Evolutionary conservation across 23 red algal species (phyloP), one percentile per base, ranked within the genome.

Genomic region (Gracilaria domingensis): DNA sequence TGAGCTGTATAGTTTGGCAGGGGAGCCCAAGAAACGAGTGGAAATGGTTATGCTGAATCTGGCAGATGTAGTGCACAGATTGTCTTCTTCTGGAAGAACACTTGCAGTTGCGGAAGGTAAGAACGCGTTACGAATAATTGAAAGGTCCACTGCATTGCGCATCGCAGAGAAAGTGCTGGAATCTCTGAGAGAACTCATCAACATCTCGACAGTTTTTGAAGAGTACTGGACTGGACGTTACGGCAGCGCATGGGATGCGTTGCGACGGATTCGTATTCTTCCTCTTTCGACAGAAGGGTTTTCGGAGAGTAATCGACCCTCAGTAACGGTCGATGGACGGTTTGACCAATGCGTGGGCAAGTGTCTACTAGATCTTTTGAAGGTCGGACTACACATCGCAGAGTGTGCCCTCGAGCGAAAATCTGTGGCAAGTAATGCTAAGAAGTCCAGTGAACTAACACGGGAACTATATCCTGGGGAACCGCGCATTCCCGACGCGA

Each of bases 161-260:
- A 40, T 74, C n/a, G 7, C 62, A 4, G 47, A 75, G 6, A 87
- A 47, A 33, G 44, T 87, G 21, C 25, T 61, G 21, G 42, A 72
- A 73, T 55, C 83, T 18, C 47, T 87, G 16, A 54, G 75, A 71
- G 61, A 65, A 8, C 42, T 87, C 4, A 13, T 87, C 12, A 40
- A n/a, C 4, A 87, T 72, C 17, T 21, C 83, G 23, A 20, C 8
- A 11, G 83, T 87, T 12, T 87, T 87, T 87, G 61, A 87, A 65
- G 66, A 87, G 30, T 87, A 72, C 39, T 87, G 83, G 83, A 87
- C 83, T 12, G 83, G 83, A 14, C 62, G 83, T 7, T 87, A 72
- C 48, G 61, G 50, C 62, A 54, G 50, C 24, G 83, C 83, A 65
- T 87, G 83, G 83, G 17, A 87, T 12, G 65, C 38, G 18, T 38